Evolutionary conservation across 306 rosid species (phyloP), one percentile per base, ranked within the genome.

Genomic region (Comarum palustre): DNA sequence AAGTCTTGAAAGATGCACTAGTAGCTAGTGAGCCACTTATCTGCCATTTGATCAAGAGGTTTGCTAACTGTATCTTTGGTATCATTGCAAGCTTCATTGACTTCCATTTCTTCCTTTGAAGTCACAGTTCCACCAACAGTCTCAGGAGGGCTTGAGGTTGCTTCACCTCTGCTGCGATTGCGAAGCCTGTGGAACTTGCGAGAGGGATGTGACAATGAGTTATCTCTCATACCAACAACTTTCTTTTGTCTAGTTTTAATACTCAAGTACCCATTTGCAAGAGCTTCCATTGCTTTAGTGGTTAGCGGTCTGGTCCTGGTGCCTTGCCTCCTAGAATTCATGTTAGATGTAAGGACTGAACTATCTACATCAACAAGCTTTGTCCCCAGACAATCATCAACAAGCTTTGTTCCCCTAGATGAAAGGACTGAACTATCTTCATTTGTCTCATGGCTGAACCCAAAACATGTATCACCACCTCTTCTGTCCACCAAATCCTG

Each of bases 291-390:
- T 1, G 91, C 96, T 87, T 84, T 86, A 71, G 82, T 36, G 2
- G 93, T 92, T 78, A 87, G 85, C 4, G 96, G 96, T 70, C 92
- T 86, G 47, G 80, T 87, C 75, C 97, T 86, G 15, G 84, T 89
- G 93, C 97, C 82, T 57, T 87, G 92, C 79, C 96, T 87, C 86
- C 93, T 79, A 2, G 83, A 71, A 75, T 46, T 82, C 52, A 72
- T 69, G 69, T 46, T 70, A 64, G 80, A 73, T 73, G 68, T n/a
- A n/a, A n/a, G n/a, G n/a, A n/a, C n/a, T n/a, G n/a, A n/a, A n/a
- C n/a, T n/a, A n/a, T n/a, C n/a, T n/a, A n/a, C n/a, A n/a, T n/a
- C n/a, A n/a, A n/a, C n/a, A n/a, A n/a, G n/a, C n/a, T n/a, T n/a
- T n/a, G n/a, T 62, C 58, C 32, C 55, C 75, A 58, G 22, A 54